Evolutionary conservation across 257 asterid genomes (phyloP), one percentile per base, ranked within the genome.

Genomic region (Lithospermum erythrorhizon): DNA sequence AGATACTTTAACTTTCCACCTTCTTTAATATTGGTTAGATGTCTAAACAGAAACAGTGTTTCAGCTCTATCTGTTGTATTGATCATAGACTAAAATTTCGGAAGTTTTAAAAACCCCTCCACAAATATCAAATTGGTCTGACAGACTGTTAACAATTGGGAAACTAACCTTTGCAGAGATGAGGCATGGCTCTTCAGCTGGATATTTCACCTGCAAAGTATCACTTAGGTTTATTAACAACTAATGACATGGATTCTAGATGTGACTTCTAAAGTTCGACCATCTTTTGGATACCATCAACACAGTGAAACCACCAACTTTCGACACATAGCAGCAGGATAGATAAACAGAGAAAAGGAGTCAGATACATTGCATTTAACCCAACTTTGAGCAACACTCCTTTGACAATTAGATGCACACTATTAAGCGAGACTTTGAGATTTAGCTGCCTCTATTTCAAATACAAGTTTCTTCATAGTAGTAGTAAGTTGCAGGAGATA

Each of bases 141-240:
- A n/a, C 6, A 22, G 61, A 56, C 17, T 32, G 23, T 48, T 62
- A 58, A 48, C 21, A 56, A 41, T 37, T 37, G 58, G 21, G 69
- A 52, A 61, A 73, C 76, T 54, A 68, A 87, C 98, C 96, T 74
- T 87, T 32, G 91, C 89, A 53, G 78, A 70, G 64, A 90, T 75
- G 27, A 71, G 67, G 59, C 70, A 54, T 30, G 95, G 90, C 66
- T 70, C 84, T 71, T 72, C 85, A 70, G 67, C 83, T 20, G 68
- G 53, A 45, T 75, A 27, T 68, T 72, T 81, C 60, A 81, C 91
- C 98, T 87, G 96, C 85, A 78, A 14, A 48, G 49, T 1, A 41
- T 41, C 49, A 11, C 49, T 1, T 14, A 13, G 17, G 49, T 17
- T 41, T 41, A 41, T 4, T 5, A 41, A 41, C 15, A 41, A 41